These are phyloP conservation scores for Dichotomocladium elegans DNA, from an alignment of 371 early-diverging fungal genomes.

Conservation along the genomic window DNA sequence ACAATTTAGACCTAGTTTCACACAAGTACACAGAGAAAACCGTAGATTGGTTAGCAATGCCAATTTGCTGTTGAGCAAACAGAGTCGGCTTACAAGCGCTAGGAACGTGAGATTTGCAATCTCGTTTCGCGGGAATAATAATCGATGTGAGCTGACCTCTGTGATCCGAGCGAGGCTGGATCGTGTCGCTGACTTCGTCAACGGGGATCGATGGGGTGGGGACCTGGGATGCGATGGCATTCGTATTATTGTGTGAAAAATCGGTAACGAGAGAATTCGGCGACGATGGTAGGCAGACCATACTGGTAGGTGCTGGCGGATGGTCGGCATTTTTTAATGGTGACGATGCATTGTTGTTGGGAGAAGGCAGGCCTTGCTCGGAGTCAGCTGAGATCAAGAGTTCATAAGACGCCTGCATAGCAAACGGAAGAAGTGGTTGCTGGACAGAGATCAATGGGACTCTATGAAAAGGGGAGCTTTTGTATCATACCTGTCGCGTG, in stretches of 20 bases:
- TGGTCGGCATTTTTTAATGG: too few relatives aligned
- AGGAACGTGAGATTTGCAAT: conserved; percentile 13
- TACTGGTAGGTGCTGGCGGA: background rate
- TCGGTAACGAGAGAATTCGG: background rate
- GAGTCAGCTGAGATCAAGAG: too few relatives aligned
- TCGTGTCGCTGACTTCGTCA: background rate
- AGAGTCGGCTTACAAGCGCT: conserved; percentile 13
- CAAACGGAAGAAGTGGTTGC: too few relatives aligned
- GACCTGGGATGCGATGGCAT: background rate
- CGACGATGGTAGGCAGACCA: conserved; percentile 3
- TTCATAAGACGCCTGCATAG: too few relatives aligned
- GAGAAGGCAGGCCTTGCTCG: too few relatives aligned
- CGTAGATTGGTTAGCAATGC: background rate
- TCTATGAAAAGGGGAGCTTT: too few relatives aligned
- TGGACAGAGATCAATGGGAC: too few relatives aligned
- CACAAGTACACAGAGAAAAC: background rate
- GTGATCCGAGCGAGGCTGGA: background rate
- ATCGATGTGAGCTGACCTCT: conserved; percentile 1
- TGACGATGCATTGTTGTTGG: too few relatives aligned
- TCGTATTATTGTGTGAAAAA: background rate
- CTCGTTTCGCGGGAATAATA: conserved; percentile 13
- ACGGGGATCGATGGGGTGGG: background rate
- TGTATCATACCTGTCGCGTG: too few relatives aligned
- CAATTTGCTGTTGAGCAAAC: background rate
- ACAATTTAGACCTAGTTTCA: conserved; percentile 55